Evolutionary conservation across 805 yeast genomes (phyloP).

Genomic region (Starmerella tilneyi): DNA sequence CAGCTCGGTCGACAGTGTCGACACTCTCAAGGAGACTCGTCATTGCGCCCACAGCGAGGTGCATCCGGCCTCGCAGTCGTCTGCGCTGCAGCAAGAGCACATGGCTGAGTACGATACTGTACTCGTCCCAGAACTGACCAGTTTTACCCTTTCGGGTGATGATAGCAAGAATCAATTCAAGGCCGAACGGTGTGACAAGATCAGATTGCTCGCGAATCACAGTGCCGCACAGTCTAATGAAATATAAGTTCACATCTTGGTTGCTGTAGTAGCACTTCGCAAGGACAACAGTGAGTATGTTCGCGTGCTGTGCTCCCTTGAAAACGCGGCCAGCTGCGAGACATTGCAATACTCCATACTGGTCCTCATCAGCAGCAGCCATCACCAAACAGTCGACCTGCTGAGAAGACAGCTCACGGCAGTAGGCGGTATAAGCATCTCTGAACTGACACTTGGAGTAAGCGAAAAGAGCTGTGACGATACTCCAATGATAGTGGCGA

Average conservation of each 20-base stretch:
- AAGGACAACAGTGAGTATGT: slow-evolving; percentile 2
- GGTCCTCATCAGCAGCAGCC: slow-evolving; percentile 9
- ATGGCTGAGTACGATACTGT: slow-evolving; percentile 42
- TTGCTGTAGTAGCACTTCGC: not conserved
- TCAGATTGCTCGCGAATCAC: slow-evolving; percentile 44
- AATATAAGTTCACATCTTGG: slow-evolving; percentile 7
- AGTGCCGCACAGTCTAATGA: slow-evolving; percentile 33
- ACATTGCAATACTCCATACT: slow-evolving; percentile 4
- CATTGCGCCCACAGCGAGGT: slow-evolving; percentile 45
- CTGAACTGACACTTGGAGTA: slow-evolving; percentile 7
- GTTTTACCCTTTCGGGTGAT: slow-evolving; percentile 24
- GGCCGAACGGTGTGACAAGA: slow-evolving; percentile 53
- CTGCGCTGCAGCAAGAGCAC: slow-evolving; percentile 58
- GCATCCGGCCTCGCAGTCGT: slow-evolving; percentile 63
- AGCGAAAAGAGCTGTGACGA: slow-evolving; percentile 19
- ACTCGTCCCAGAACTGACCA: not conserved
- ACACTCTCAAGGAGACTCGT: slow-evolving; percentile 41
- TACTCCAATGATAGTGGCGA: slow-evolving; percentile 11
- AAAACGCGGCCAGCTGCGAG: slow-evolving; percentile 4
- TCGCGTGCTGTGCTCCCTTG: not conserved
- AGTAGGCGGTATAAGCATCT: slow-evolving; percentile 12
- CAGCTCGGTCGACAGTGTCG: slow-evolving; percentile 12
- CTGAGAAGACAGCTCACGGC: slow-evolving; percentile 6
- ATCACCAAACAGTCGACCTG: slow-evolving; percentile 11
- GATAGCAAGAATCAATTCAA: slow-evolving; percentile 45